Percentiles rank a stretch among this genome's conserved stretches.
These are phyloP conservation scores for Talaromyces sp. DNA, from an alignment of 2,329 filamentous ascomycete genomes.

Conservation along the genomic window DNA sequence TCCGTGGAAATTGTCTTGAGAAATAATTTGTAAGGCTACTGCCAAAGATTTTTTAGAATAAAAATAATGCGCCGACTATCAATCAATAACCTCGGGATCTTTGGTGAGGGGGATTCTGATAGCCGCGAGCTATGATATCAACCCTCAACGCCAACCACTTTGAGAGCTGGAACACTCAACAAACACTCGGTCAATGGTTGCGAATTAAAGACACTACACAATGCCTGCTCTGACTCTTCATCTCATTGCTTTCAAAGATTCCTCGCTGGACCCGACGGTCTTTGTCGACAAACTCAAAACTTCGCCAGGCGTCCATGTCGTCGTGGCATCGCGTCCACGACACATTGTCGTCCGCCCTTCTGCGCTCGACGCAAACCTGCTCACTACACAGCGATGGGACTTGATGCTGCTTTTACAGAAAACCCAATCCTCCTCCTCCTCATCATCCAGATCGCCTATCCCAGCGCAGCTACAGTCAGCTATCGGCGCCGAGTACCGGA, in stretches of 20 bases:
- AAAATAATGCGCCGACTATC: not conserved
- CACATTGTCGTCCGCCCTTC: conserved; percentile 31
- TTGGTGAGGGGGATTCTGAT: not conserved
- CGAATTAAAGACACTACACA: not conserved
- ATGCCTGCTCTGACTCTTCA: conserved; percentile 34
- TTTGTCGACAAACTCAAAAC: conserved; percentile 24
- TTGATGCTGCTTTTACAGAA: conserved; percentile 28
- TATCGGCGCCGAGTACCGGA: conserved; percentile 25
- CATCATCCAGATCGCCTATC: conserved; percentile 11
- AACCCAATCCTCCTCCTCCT: not conserved
- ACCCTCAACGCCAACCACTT: not conserved
- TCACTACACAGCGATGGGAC: conserved; percentile 29
- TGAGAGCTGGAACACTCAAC: not conserved
- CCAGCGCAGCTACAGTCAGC: conserved; percentile 14
- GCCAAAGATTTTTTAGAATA: too few species aligned
- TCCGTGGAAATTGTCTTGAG: not conserved
- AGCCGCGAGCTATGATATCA: not conserved
- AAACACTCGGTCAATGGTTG: not conserved
- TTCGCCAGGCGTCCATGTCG: conserved; percentile 19
- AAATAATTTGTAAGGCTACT: not conserved
- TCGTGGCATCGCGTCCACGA: conserved; percentile 31
- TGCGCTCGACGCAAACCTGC: conserved; percentile 21
- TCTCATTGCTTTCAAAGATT: conserved; percentile 23
- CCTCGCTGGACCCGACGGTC: conserved; percentile 16
- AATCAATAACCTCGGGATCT: not conserved